Evolutionary conservation across 805 yeast genomes (phyloP).

Genomic region (Candida tammaniensis): DNA sequence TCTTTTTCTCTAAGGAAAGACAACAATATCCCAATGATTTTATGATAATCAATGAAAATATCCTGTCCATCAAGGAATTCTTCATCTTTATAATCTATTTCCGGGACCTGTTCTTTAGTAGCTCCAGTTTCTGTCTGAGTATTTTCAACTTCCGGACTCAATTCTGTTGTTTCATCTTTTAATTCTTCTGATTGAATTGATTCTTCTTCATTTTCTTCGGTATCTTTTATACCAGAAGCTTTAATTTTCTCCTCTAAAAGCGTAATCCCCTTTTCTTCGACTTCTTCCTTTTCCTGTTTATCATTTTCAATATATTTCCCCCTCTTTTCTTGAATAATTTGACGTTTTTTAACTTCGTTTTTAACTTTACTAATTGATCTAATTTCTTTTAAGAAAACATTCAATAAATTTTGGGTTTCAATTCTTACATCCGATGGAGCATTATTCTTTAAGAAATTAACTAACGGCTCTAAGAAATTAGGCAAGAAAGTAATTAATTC

Average conservation of each 20-base stretch:
- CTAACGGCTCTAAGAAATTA: conserved; percentile 79
- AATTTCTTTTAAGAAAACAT: conserved; percentile 75
- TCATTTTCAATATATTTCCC: conserved; percentile 2
- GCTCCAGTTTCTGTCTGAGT: not conserved
- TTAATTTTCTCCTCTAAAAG: conserved; percentile 1
- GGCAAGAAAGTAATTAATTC: conserved; percentile 87
- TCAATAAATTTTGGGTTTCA: conserved; percentile 76
- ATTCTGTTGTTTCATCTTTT: conserved; percentile 9
- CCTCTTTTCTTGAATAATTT: conserved; percentile 16
- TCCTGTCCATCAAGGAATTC: conserved; percentile 62
- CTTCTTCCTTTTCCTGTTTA: conserved; percentile 1
- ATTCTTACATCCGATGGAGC: conserved; percentile 84
- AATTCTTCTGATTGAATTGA: conserved; percentile 9
- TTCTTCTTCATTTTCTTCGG: conserved; percentile 9
- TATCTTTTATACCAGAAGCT: conserved; percentile 2
- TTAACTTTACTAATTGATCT: conserved; percentile 71
- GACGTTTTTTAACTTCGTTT: conserved; percentile 39
- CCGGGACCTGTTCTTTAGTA: conserved; percentile 12
- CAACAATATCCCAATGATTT: conserved; percentile 77
- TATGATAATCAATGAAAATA: conserved; percentile 73
- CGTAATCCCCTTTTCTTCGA: not conserved
- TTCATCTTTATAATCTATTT: too few relatives aligned
- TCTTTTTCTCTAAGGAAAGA: conserved; percentile 57
- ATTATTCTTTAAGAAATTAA: conserved; percentile 72
- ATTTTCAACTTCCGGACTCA: conserved; percentile 10